phyloP scores from a whole-genome alignment of 306 rosid species.

The Rubus parviflorus region DNA sequence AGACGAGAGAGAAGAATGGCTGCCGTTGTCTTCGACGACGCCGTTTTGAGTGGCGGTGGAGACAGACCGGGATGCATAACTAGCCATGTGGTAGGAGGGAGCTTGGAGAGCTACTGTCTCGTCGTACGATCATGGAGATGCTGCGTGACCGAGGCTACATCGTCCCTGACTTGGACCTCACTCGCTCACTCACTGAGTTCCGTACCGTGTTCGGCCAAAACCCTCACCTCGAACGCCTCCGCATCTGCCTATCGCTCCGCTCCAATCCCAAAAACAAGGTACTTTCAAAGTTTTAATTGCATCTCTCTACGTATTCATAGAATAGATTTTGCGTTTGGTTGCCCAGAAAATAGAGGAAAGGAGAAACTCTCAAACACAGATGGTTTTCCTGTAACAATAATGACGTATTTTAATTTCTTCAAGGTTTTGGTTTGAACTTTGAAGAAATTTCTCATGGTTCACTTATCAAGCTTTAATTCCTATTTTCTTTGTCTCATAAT shows the following conservation, averaged over 20 bases:
- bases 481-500: not conserved
- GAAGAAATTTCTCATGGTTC: too few relatives aligned
- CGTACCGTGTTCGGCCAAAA: conserved; percentile 32
- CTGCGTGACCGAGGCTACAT: conserved; percentile 50
- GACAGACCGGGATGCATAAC: conserved; percentile 15
- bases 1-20: not conserved
- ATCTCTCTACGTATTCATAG: too few relatives aligned
- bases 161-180: conserved; percentile 35
- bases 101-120: conserved; percentile 33
- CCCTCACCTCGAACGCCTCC: conserved; percentile 34
- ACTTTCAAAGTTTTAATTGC: too few relatives aligned
- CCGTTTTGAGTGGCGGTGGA: not conserved
- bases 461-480: too few relatives aligned
- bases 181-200: conserved; percentile 38
- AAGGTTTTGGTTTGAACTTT: too few relatives aligned
- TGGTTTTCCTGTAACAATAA: too few relatives aligned
- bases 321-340: too few relatives aligned
- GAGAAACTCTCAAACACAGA: too few relatives aligned
- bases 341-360: too few relatives aligned
- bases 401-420: too few relatives aligned
- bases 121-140: conserved; percentile 45
- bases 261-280: conserved; percentile 37
- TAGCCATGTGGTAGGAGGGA: not conserved
- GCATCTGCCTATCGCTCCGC: conserved; percentile 28
- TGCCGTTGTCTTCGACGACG: not conserved